Evolutionary conservation across 2,329 filamentous ascomycete genomes (phyloP).

Genomic region (Cladophialophora yegresii): DNA sequence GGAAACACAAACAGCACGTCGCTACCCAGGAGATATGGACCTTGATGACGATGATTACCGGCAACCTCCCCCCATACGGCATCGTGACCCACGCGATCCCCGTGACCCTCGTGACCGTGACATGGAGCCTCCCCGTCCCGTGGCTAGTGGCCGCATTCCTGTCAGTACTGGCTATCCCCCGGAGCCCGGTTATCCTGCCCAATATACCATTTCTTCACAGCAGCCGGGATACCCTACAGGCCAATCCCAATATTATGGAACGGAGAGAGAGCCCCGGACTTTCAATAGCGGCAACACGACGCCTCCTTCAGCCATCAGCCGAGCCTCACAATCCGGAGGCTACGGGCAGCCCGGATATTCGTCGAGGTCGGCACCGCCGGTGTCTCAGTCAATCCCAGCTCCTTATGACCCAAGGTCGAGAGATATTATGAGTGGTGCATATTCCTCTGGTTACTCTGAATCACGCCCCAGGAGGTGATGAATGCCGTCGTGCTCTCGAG

Average conservation of each 20-base stretch:
- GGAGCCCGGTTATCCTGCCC: slow-evolving; percentile 30
- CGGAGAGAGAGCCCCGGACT: slow-evolving; percentile 33
- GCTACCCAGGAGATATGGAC: slow-evolving; percentile 32
- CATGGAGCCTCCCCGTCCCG: slow-evolving; percentile 21
- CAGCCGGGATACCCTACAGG: slow-evolving; percentile 24
- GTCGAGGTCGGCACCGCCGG: slow-evolving; percentile 27
- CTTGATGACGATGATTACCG: slow-evolving; percentile 32
- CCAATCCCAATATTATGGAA: slow-evolving; percentile 30
- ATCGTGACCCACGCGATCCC: slow-evolving; percentile 30
- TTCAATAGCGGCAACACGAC: slow-evolving; percentile 28
- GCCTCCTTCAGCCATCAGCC: slow-evolving; percentile 30
- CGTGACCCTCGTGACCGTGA: slow-evolving; percentile 24
- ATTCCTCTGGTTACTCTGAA: slow-evolving; percentile 26
- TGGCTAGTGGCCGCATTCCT: slow-evolving; percentile 25
- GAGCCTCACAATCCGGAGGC: slow-evolving; percentile 21
- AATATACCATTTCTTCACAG: slow-evolving; percentile 31
- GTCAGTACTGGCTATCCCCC: slow-evolving; percentile 28
- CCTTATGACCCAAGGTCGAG: slow-evolving; percentile 25
- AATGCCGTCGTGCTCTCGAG: slow-evolving; percentile 12
- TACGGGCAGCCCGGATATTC: slow-evolving; percentile 28
- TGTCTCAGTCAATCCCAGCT: slow-evolving; percentile 25
- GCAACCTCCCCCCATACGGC: slow-evolving; percentile 19
- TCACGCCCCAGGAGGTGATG: slow-evolving; percentile 28
- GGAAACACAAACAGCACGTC: slow-evolving; percentile 20
- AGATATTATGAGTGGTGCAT: slow-evolving; percentile 27